These are phyloP conservation scores for Neurospora terricola DNA, from an alignment of 495 filamentous ascomycete genomes.

Conservation along the genomic window DNA sequence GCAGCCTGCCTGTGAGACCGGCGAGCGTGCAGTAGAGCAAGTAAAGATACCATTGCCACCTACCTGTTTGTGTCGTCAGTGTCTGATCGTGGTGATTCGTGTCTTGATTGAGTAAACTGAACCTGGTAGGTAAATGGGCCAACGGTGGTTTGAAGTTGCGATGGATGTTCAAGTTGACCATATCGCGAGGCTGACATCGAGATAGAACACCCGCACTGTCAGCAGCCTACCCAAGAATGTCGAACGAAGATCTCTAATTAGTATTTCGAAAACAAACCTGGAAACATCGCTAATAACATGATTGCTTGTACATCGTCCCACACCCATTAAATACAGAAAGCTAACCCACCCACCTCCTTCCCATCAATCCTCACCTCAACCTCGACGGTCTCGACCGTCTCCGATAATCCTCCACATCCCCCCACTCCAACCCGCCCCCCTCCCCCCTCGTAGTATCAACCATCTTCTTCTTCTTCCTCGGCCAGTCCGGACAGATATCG, in stretches of 20 bases:
- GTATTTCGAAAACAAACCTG: background rate
- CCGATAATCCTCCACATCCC: background rate
- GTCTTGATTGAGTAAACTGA: background rate
- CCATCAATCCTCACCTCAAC: background rate
- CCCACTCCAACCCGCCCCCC: conserved; percentile 1
- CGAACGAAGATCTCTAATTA: background rate
- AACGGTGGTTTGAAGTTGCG: background rate
- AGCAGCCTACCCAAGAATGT: background rate
- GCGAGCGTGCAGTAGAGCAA: background rate
- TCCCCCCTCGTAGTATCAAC: conserved; percentile 5
- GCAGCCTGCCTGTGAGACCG: background rate
- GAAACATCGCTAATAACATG: background rate
- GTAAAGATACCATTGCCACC: background rate
- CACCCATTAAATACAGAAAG: background rate
- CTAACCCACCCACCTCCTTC: background rate
- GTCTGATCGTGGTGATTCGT: background rate
- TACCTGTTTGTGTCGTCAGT: background rate
- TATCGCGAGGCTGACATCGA: background rate
- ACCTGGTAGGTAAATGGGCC: too few relatives aligned
- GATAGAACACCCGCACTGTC: background rate
- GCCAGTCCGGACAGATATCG: conserved; percentile 85
- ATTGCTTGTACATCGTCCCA: background rate
- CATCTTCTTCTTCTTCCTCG: conserved; percentile 47
- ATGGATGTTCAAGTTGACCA: background rate
- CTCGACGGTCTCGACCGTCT: background rate